Conservation (phyloP, 2,329 filamentous ascomycete species). For the Botryotinia globosa region DNA sequence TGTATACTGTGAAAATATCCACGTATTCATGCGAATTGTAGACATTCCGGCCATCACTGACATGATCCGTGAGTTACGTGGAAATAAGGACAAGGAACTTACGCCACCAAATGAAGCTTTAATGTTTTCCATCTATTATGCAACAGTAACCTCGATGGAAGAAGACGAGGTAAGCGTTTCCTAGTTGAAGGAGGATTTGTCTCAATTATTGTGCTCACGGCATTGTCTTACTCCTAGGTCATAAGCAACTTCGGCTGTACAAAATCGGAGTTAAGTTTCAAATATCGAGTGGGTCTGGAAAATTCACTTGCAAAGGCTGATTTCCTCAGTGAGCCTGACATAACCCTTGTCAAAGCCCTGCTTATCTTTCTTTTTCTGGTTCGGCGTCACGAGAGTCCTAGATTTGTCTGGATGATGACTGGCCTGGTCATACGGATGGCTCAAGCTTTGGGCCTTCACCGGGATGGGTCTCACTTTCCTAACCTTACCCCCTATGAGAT, state of each 20-base stretch:
- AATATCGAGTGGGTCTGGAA: slow-evolving; percentile 49
- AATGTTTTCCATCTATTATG: slow-evolving; percentile 57
- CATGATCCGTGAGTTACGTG: slow-evolving; percentile 41
- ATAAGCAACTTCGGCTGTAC: slow-evolving; percentile 49
- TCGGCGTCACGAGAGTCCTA: slow-evolving; percentile 50
- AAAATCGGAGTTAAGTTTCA: slow-evolving; percentile 45
- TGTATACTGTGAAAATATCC: slow-evolving; percentile 52
- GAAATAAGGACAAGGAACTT: slow-evolving; percentile 37
- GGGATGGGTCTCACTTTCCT: slow-evolving; percentile 41
- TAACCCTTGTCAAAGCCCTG: slow-evolving; percentile 60
- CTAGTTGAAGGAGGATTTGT: background rate
- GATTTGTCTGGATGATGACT: slow-evolving; percentile 62
- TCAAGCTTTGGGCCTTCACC: slow-evolving; percentile 45
- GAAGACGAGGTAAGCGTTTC: slow-evolving; percentile 49
- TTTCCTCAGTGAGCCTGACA: slow-evolving; percentile 58
- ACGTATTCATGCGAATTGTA: slow-evolving; percentile 44
- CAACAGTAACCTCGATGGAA: slow-evolving; percentile 54
- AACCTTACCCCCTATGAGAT: slow-evolving; percentile 39
- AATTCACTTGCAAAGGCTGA: slow-evolving; percentile 59
- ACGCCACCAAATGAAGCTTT: slow-evolving; percentile 50
- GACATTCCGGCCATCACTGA: slow-evolving; percentile 47
- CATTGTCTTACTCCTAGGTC: slow-evolving; percentile 34
- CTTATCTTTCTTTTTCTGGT: slow-evolving; percentile 55
- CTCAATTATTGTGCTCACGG: background rate
- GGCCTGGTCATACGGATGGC: slow-evolving; percentile 56